phyloP scores from a whole-genome alignment of 768 basidiomycete genomes.

The Wakefieldia striispora region DNA sequence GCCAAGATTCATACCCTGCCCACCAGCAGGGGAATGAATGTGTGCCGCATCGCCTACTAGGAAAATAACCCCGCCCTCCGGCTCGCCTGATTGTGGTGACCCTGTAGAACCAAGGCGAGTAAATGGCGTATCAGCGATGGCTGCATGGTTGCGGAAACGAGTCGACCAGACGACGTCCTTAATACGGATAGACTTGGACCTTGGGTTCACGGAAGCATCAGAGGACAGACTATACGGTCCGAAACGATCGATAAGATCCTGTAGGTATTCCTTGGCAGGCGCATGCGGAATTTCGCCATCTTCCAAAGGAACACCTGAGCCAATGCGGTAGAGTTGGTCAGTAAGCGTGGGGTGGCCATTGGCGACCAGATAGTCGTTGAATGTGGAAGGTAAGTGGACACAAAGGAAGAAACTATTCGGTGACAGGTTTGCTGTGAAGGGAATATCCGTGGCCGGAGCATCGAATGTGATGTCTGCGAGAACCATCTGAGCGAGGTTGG shows the following conservation, averaged over 20 bases:
- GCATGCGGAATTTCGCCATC: conserved; percentile 37
- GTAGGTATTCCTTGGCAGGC: conserved; percentile 43
- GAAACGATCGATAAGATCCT: conserved; percentile 40
- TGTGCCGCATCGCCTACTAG: conserved; percentile 50
- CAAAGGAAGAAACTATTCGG: conserved; percentile 13
- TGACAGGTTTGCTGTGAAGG: background rate
- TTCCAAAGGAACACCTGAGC: conserved; percentile 36
- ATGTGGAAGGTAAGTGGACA: conserved; percentile 11
- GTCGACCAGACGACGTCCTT: conserved; percentile 44
- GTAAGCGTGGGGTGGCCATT: conserved; percentile 8
- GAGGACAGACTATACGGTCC: conserved; percentile 38
- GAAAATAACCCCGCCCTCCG: conserved; percentile 20
- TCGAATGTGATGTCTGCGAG: conserved; percentile 22
- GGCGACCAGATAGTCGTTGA: conserved; percentile 16
- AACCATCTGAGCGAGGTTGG: conserved; percentile 32
- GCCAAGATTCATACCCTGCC: conserved; percentile 60
- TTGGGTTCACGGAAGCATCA: conserved; percentile 35
- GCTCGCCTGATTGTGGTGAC: background rate
- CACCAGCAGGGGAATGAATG: conserved; percentile 54
- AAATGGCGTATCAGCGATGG: conserved; percentile 41
- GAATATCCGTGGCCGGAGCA: background rate
- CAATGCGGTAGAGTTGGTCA: conserved; percentile 39
- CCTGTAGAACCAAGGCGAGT: conserved; percentile 24
- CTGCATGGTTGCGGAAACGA: conserved; percentile 46
- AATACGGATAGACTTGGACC: conserved; percentile 32